Base-by-base conservation (phyloP, 2,329 filamentous ascomycete species). In the Sphaerulina populicola region DNA sequence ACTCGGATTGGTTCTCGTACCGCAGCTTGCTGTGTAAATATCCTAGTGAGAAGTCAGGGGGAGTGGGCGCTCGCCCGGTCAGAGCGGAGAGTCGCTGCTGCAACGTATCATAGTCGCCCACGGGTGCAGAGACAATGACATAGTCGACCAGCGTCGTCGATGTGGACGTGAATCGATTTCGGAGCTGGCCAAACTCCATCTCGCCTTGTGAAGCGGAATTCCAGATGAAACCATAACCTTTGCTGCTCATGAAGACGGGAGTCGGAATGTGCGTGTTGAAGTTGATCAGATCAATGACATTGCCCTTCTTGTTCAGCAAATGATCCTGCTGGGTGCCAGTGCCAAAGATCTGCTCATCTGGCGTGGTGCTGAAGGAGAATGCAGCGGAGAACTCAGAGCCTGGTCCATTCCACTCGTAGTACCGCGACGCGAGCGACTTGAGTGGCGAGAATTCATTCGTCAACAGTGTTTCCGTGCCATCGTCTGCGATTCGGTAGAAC, bases 331-430 rank as follows among this genome's bases (percentile, higher is more conserved):
- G 61, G 9, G 61, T 62, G 6, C 14, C 50, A 11, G 62, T 66
- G 8, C 64, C 64, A 43, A 61, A 66, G 30, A 66, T 65, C 35
- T 65, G 63, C 55, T 66, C 64, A 36, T 66, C 60, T 8, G 64
- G 60, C 0, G 63, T 62, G 0, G 66, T 65, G n/a, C 62, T 65
- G 54, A 68, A 70, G 1, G 67, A 68, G 52, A 68, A 70, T 5
- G 66, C 63, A 7, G 68, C 64, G 0, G 55, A 55, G 44, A 70
- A 70, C 36, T 69, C 68, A 23, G 65, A 66, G 2, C 67, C 66
- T 0, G 63, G 60, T 2, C 64, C 64, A 12, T 57, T 62, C 65
- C 66, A 69, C 0, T 57, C 61, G 51, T 70, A 69, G 43, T 67
- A 69, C 6, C 68, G 57, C 0, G 68, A 63, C 31, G 68, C 67